phyloP scores from a whole-genome alignment of 2,329 filamentous ascomycete species.

The Endocalyx cinctus region DNA sequence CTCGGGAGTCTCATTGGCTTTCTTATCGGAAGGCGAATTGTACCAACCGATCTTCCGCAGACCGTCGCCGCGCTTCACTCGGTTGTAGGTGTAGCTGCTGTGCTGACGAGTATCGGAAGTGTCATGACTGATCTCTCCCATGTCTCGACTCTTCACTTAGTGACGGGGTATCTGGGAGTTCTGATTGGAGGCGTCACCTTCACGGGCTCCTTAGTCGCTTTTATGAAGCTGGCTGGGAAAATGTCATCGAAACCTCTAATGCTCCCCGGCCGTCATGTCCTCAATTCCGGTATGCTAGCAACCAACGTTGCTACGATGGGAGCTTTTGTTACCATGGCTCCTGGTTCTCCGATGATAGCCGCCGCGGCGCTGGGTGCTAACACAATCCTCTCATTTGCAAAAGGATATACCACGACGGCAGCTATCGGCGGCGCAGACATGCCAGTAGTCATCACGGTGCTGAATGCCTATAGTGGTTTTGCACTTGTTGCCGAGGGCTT shows the following conservation, averaged over 20 bases:
- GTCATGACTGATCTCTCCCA: conserved; percentile 70
- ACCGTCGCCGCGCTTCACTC: conserved; percentile 87
- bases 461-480: conserved; percentile 89
- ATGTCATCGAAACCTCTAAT: conserved; percentile 75
- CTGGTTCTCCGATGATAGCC: conserved; percentile 72
- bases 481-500: conserved; percentile 86
- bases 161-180: conserved; percentile 81
- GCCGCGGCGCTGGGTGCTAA: conserved; percentile 74
- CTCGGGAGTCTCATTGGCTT: conserved; percentile 64
- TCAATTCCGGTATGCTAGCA: conserved; percentile 71
- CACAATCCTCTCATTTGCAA: conserved; percentile 72
- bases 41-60: conserved; percentile 81
- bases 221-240: conserved; percentile 76
- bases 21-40: conserved; percentile 79
- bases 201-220: conserved; percentile 84
- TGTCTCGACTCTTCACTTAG: conserved; percentile 73
- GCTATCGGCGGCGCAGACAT: conserved; percentile 93
- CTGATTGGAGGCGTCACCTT: conserved; percentile 86
- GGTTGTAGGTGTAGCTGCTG: conserved; percentile 82
- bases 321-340: conserved; percentile 75
- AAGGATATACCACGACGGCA: conserved; percentile 82
- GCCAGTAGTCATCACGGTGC: conserved; percentile 84
- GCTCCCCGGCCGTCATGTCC: conserved; percentile 67
- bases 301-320: conserved; percentile 80
- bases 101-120: conserved; percentile 82